Base-by-base conservation (phyloP, 148 eudicot species). In the Vaccinium myrtillus region DNA sequence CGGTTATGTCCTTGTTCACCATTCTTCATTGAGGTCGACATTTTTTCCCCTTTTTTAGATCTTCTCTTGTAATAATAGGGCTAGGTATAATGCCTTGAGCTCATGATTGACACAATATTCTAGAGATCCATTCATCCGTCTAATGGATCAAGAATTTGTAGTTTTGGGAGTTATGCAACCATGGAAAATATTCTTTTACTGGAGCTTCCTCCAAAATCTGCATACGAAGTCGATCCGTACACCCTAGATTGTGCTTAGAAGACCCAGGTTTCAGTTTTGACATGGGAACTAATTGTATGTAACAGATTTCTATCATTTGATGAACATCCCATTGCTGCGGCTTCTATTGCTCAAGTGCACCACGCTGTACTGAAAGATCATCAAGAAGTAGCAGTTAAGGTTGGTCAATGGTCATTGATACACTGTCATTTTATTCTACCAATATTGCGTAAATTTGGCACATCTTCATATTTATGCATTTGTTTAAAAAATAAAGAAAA, bases 261-360 rank as follows among this genome's bases (percentile, higher is more conserved):
- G 27, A 30, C 77, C n/a, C n/a, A 25, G 56, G 46, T 27, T 65
- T 86, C 65, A n/a, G 51, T 63, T 27, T 85, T 81, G 77, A 75
- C 32, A n/a, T 82, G 32, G 86, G 81, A 83, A 75, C 12, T 43
- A 48, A 61, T 85, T 80, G 81, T 82, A 79, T 74, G 15, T 84
- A 83, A 70, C 91, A 96, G 99, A 78, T 96, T 96, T 87, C 53
- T 94, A 48, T 92, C 89, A 32, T 90, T 96, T 69, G 95, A 96
- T 87, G 98, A 96, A 85, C 87, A 88, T 84, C 99, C 99, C 8
- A 87, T 96, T 85, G 98, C 99, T 82, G 98, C 99, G 86, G 99
- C 98, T 78, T 96, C 99, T 56, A 94, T 96, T 88, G 97, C 97
- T 84, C 99, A 96, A 92, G 99, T 96, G 83, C 99, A 96, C 89